phyloP scores from a whole-genome alignment of 1,284 basidiomycete species.

The Ceratobasidium sp. region DNA sequence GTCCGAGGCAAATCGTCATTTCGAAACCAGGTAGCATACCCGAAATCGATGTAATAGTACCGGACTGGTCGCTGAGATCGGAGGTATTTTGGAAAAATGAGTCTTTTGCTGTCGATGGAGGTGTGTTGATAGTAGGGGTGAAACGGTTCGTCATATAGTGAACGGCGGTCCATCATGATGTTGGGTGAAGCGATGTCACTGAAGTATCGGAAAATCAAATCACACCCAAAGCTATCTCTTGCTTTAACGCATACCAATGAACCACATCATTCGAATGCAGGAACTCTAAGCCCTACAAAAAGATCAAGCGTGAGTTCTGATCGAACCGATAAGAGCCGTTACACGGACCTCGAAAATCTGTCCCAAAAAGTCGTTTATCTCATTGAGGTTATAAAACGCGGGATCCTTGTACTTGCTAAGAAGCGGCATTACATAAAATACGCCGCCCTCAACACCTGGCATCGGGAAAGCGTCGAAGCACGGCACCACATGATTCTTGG shows the following conservation, averaged over 20 bases:
- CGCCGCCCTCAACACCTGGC: background rate
- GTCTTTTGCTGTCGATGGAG: background rate
- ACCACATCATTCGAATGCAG: background rate
- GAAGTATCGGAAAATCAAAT: background rate
- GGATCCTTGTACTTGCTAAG: background rate
- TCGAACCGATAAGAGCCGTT: background rate
- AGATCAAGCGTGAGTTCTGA: background rate
- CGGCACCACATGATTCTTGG: constrained; percentile 4
- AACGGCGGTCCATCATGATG: background rate
- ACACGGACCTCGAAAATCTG: constrained; percentile 21
- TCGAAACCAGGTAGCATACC: constrained; percentile 9
- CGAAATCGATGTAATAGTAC: constrained; percentile 14
- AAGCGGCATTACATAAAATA: constrained; percentile 12
- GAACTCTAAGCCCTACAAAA: constrained; percentile 1
- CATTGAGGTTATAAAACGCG: background rate
- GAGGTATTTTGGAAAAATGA: background rate
- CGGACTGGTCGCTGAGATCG: background rate
- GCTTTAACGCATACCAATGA: background rate
- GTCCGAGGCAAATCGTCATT: background rate
- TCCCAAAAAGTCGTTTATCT: constrained; percentile 12
- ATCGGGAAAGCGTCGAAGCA: constrained; percentile 19
- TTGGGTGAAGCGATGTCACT: constrained; percentile 5
- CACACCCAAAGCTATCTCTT: background rate
- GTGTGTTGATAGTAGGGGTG: background rate
- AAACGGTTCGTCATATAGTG: background rate